A percentile compares a stretch with the other conserved stretches of the same genome.
phyloP scores from a whole-genome alignment of 139 green algal species.

The Chlorella sp. region DNA sequence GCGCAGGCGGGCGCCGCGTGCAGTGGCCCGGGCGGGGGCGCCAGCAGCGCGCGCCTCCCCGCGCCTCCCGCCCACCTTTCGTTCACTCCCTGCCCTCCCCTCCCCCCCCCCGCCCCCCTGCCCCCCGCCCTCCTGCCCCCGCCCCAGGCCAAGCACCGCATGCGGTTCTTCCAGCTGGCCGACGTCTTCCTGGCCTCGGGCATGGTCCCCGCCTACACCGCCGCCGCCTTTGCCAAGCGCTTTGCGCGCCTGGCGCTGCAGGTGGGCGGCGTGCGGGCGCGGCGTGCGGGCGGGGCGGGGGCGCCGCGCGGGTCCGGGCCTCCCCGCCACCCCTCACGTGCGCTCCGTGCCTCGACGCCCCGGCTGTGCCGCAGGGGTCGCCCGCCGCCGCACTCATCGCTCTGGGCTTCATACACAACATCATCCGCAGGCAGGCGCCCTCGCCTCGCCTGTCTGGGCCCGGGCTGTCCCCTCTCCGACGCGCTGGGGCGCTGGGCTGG shows the following conservation, averaged over 20 bases:
- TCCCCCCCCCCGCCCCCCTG: not conserved
- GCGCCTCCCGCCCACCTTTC: too few relatives aligned
- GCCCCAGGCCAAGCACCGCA: slow-evolving; percentile 51
- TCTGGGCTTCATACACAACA: slow-evolving; percentile 95
- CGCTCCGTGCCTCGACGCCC: not conserved
- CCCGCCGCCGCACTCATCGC: slow-evolving; percentile 68
- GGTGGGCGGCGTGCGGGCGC: not conserved
- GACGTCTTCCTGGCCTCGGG: slow-evolving; percentile 91
- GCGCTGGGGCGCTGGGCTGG: too few relatives aligned
- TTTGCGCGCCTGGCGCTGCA: slow-evolving; percentile 76
- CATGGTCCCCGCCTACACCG: slow-evolving; percentile 94
- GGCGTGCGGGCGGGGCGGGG: not conserved
- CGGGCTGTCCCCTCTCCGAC: too few relatives aligned
- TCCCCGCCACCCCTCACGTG: not conserved
- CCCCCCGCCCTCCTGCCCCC: too few relatives aligned
- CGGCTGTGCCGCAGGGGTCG: not conserved
- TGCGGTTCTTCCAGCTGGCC: slow-evolving; percentile 87
- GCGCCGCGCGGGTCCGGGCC: too few relatives aligned
- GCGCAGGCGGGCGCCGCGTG: too few relatives aligned
- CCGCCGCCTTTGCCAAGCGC: slow-evolving; percentile 93
- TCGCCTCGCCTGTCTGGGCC: too few relatives aligned
- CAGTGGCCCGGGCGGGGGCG: too few relatives aligned
- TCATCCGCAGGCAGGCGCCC: too few relatives aligned
- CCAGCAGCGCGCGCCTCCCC: too few relatives aligned
- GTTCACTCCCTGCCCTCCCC: too few relatives aligned